Evolutionary conservation across 495 filamentous ascomycete genomes (phyloP).

Genomic region (Recurvomyces mirabilis): DNA sequence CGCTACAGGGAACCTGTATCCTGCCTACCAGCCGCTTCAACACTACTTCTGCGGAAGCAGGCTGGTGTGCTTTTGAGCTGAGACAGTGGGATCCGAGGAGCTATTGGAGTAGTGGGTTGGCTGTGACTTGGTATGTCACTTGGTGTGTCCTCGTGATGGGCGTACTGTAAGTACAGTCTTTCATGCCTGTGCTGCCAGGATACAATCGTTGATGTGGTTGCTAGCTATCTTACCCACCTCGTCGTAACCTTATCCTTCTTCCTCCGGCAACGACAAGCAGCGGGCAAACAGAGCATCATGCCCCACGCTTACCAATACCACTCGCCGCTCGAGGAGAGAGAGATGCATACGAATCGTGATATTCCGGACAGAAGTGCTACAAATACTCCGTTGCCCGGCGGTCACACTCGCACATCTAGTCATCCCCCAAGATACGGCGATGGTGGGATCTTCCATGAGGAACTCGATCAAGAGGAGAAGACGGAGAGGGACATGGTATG

Average conservation of each 20-base stretch:
- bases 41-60: neutral
- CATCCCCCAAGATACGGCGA: neutral
- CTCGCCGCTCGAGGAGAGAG: neutral
- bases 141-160: neutral
- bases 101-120: constrained; percentile 1
- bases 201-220: no score
- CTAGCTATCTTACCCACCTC: constrained; percentile 3
- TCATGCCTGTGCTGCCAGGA: no score
- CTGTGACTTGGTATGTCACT: neutral
- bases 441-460: neutral
- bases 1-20: neutral
- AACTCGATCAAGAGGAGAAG: neutral
- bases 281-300: neutral
- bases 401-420: neutral
- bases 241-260: neutral
- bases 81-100: neutral
- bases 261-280: neutral
- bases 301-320: neutral
- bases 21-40: neutral
- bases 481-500: constrained; percentile 6
- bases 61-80: neutral
- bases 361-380: constrained; percentile 1
- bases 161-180: constrained; percentile 2
- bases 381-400: neutral
- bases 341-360: constrained; percentile 8